phyloP scores from a whole-genome alignment of 23 red algal species.

The Gracilariopsis chorda region DNA sequence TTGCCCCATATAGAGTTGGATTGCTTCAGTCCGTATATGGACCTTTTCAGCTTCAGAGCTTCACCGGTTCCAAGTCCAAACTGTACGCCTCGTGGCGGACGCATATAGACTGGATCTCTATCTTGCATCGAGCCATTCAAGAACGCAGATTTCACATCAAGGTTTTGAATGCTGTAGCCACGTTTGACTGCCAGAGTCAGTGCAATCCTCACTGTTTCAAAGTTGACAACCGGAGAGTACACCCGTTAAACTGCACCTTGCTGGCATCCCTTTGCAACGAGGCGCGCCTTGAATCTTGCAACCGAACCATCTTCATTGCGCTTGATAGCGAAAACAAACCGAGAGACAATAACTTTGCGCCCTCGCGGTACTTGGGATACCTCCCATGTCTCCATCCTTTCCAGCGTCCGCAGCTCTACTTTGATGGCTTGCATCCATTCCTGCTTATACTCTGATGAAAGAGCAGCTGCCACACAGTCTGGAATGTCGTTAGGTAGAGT shows the following conservation, averaged over 20 bases:
- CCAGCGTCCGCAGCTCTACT: too few relatives aligned
- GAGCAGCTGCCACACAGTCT: too few relatives aligned
- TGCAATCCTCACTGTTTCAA: not conserved
- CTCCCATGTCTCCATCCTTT: too few relatives aligned
- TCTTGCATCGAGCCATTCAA: not conserved
- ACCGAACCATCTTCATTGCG: not conserved
- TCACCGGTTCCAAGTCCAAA: not conserved
- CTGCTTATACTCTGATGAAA: too few relatives aligned
- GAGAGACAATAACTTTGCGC: not conserved
- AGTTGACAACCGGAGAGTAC: not conserved
- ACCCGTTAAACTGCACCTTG: not conserved
- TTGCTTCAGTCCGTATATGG: slow-evolving; percentile 24
- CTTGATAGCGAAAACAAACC: not conserved
- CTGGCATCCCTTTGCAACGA: not conserved
- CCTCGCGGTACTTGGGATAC: too few relatives aligned
- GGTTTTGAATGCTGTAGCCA: not conserved
- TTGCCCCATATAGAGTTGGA: not conserved
- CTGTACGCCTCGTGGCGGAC: not conserved
- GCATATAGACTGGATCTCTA: not conserved
- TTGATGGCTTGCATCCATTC: too few relatives aligned
- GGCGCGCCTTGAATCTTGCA: not conserved
- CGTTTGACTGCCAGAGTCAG: not conserved
- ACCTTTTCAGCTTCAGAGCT: not conserved
- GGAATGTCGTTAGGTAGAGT: too few relatives aligned
- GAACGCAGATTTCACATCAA: slow-evolving; percentile 13